These are phyloP conservation scores for Mucor racemosus DNA, from an alignment of 371 early-diverging fungal genomes.

Conservation along the genomic window DNA sequence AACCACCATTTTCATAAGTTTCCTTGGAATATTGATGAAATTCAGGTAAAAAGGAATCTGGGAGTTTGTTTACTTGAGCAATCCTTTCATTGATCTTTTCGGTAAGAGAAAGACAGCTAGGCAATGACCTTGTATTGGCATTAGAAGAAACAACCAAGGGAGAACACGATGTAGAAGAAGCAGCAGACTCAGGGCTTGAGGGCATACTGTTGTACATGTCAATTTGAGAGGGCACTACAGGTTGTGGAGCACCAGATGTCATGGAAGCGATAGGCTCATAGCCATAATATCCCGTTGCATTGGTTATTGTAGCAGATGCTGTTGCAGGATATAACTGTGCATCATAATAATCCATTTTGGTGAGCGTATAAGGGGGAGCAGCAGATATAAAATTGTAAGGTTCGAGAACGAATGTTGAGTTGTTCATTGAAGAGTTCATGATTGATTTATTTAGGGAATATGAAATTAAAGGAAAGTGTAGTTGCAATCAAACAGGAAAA, in stretches of 20 bases:
- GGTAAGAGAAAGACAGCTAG: neutral
- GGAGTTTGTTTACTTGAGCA: no score
- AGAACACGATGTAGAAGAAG: neutral
- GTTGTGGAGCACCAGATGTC: neutral
- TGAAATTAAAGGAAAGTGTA: neutral
- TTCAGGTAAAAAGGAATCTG: no score
- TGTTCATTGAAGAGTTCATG: neutral
- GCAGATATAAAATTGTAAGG: neutral
- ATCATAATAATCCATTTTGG: neutral
- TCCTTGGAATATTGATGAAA: no score
- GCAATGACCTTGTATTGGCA: neutral
- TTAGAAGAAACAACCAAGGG: neutral
- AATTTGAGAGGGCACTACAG: neutral
- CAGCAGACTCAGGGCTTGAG: constrained; percentile 6
- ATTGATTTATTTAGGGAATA: neutral
- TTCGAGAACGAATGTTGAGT: neutral
- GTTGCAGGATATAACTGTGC: neutral
- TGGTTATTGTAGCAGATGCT: neutral
- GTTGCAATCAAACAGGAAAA: neutral
- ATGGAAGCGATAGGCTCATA: neutral
- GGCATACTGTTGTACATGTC: constrained; percentile 6
- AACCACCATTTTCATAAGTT: no score
- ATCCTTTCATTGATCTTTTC: neutral
- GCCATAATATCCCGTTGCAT: neutral
- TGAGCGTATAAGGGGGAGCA: neutral